Percentiles rank a stretch among this genome's conserved stretches.
These are phyloP conservation scores for Barbarea vulgaris DNA, from an alignment of 345 rosid genomes.

Conservation along the genomic window DNA sequence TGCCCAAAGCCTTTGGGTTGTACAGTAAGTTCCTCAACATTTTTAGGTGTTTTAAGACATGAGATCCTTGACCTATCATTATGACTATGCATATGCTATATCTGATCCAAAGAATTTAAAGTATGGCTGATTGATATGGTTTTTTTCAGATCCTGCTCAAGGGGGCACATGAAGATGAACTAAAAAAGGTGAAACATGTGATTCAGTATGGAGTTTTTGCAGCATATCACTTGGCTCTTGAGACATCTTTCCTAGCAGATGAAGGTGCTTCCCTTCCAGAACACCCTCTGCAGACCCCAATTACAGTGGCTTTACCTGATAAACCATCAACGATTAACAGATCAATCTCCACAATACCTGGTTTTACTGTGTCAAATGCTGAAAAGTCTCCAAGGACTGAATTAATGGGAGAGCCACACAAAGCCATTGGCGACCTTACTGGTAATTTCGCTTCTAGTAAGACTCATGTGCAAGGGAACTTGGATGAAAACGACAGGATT, in stretches of 20 bases:
- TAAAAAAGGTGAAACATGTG: conserved; percentile 95
- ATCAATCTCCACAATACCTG: conserved; percentile 89
- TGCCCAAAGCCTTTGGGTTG: conserved; percentile 98
- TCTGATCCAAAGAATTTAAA: conserved; percentile 6
- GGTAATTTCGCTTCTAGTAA: conserved; percentile 34
- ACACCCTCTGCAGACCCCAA: conserved; percentile 76
- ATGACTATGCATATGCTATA: conserved; percentile 16
- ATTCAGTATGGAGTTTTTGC: conserved; percentile 98
- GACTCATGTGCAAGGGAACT: conserved; percentile 37
- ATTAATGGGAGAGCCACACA: conserved; percentile 47
- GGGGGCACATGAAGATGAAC: conserved; percentile 89
- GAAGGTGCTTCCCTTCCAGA: conserved; percentile 98
- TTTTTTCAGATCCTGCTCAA: conserved; percentile 78
- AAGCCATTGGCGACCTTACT: conserved; percentile 38
- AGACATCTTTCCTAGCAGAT: conserved; percentile 96
- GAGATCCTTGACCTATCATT: conserved; percentile 6
- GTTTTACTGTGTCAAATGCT: conserved; percentile 53
- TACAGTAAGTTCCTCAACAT: conserved; percentile 69
- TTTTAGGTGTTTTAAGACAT: conserved; percentile 13
- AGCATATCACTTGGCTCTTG: conserved; percentile 96
- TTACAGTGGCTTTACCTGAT: conserved; percentile 87
- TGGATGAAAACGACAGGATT: conserved; percentile 41
- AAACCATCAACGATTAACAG: conserved; percentile 72
- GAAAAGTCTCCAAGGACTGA: conserved; percentile 50
- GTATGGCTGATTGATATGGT: conserved; percentile 36